A percentile compares a stretch with the other conserved stretches of the same genome.
Conservation (phyloP, 176 grass and related monocot genomes). For the Lolium perenne region DNA sequence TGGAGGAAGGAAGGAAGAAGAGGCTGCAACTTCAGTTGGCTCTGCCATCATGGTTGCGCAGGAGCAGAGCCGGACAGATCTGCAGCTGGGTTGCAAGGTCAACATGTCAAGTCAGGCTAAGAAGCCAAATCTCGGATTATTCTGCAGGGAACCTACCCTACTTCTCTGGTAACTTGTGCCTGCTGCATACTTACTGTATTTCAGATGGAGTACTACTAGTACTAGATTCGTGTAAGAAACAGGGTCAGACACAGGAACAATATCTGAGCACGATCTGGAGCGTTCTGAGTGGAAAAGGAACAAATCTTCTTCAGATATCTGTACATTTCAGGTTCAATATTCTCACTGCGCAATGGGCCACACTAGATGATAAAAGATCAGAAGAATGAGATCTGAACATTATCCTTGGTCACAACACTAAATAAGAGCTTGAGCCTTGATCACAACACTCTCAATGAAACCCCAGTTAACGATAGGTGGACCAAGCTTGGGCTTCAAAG, state of each 20-base stretch:
- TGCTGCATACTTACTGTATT: background rate
- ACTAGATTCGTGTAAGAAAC: background rate
- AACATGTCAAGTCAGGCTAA: constrained; percentile 29
- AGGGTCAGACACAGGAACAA: background rate
- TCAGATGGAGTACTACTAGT: background rate
- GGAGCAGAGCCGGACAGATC: background rate
- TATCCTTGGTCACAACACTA: background rate
- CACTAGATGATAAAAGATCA: background rate
- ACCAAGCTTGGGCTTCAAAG: too few relatives aligned
- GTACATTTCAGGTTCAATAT: background rate
- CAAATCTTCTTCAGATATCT: background rate
- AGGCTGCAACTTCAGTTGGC: constrained; percentile 29
- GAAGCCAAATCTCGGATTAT: constrained; percentile 42
- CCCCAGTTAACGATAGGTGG: too few relatives aligned
- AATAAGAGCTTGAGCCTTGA: too few relatives aligned
- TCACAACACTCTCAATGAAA: too few relatives aligned
- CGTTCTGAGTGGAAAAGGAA: background rate
- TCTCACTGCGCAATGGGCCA: background rate
- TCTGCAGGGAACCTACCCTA: constrained; percentile 21
- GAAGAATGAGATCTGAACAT: background rate
- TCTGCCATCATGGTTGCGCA: background rate
- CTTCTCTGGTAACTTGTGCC: background rate
- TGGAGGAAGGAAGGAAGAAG: background rate
- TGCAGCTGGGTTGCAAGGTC: constrained; percentile 9
- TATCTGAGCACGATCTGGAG: background rate